Evolutionary conservation across 163 green algal genomes (phyloP), one percentile per base, ranked within the genome.

Genomic region (Chloromonas sp.): DNA sequence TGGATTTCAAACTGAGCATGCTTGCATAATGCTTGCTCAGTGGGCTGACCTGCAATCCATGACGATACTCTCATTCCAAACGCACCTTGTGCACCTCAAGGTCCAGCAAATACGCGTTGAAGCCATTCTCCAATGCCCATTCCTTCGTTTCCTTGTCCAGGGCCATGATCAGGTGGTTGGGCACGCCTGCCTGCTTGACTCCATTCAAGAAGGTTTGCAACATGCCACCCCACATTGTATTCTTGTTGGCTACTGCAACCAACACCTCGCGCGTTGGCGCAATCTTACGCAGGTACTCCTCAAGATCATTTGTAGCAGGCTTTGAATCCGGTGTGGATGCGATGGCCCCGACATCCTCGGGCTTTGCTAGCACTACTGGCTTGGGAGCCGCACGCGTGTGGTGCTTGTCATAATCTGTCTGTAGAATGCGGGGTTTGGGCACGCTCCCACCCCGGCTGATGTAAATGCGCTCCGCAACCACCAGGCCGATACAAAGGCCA

Each of bases 141-240:
- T 76, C 83, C 2, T 91, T 82, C 1, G 96, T 91, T 85, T 97
- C 85, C 58, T 92, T 70, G 83, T 98, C 96, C 14, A 98, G 91
- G 0, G 95, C 95, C 59, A 98, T 89, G 0, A 98, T 89, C 66
- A 98, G 76, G 85, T 95, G 97, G 87, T 97, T 97, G 0, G 70
- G 88, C 0, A 95, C 84, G 1, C 87, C 70, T 62, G 91, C 82
- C 0, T 79, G 74, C 74, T 85, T 82, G 15, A 96, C 87, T 14
- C 87, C 92, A 61, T 94, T 84, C 1, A 94, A 84, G 88, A 95
- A 98, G 1, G 92, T 93, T 3, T 87, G 83, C 8, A 98, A 90
- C 90, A 95, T 94, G 14, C 90, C 89, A 60, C 91, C 89, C 5
- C 84, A 86, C 58, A 95, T 83, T 0, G 95, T 90, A 81, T 98